phyloP scores from a whole-genome alignment of 345 rosid species.

The Lepidium aucheri region DNA sequence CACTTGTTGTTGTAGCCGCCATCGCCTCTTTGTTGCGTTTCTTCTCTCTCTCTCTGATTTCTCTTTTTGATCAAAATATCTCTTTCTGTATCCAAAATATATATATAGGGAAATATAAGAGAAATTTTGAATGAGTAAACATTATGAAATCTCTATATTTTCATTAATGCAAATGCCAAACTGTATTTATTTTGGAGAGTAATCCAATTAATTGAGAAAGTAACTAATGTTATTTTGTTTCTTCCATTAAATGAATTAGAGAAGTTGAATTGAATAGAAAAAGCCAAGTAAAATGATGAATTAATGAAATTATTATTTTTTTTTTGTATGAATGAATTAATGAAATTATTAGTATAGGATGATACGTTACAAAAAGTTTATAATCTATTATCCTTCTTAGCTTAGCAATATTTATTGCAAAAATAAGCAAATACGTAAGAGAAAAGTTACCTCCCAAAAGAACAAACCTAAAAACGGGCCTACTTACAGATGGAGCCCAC shows the following conservation, averaged over 20 bases:
- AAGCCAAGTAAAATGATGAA: too few relatives aligned
- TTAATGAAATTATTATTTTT: too few relatives aligned
- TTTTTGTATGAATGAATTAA: too few relatives aligned
- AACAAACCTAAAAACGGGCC: not conserved
- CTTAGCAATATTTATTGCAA: not conserved
- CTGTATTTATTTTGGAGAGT: not conserved
- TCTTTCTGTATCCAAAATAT: too few relatives aligned
- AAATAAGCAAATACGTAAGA: not conserved
- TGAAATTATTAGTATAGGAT: not conserved
- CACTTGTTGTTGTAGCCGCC: slow-evolving; percentile 31
- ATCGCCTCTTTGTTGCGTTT: not conserved
- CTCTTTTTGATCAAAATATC: too few relatives aligned
- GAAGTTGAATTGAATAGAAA: not conserved
- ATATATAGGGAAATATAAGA: not conserved
- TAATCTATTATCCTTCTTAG: not conserved
- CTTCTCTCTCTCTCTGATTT: not conserved
- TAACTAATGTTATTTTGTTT: not conserved
- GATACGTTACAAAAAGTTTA: not conserved
- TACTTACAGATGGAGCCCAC: not conserved
- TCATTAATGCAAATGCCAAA: too few relatives aligned
- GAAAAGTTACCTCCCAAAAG: not conserved
- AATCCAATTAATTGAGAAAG: not conserved
- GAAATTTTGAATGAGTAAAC: not conserved
- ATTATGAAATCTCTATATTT: not conserved
- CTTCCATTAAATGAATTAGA: not conserved